phyloP scores from a whole-genome alignment of 768 basidiomycete species.

The Lactarius vividus region DNA sequence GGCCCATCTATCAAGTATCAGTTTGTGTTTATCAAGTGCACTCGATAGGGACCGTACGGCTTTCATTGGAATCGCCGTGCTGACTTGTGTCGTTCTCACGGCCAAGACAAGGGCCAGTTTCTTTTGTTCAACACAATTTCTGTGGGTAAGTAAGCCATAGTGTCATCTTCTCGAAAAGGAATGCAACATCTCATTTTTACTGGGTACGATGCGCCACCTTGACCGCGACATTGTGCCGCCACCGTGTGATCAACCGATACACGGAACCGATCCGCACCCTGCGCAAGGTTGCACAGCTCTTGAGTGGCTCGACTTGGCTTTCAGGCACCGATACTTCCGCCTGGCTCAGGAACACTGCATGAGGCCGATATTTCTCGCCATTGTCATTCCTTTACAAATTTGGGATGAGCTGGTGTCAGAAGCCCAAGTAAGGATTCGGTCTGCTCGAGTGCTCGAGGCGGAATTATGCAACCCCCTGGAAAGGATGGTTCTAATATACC shows the following conservation, averaged over 20 bases:
- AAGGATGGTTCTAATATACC: background rate
- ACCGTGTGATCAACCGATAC: background rate
- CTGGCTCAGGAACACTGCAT: background rate
- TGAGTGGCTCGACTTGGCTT: background rate
- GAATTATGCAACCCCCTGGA: background rate
- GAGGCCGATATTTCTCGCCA: background rate
- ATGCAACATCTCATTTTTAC: background rate
- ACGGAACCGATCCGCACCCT: background rate
- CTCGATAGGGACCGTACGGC: background rate
- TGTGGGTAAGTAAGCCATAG: background rate
- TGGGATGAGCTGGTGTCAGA: background rate
- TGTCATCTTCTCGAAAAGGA: background rate
- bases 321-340: conserved; percentile 10
- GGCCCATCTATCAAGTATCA: background rate
- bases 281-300: background rate
- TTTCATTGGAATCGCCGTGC: background rate
- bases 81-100: background rate
- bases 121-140: background rate
- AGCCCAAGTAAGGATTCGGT: background rate
- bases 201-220: background rate
- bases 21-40: background rate
- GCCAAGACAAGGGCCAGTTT: background rate
- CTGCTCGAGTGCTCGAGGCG: background rate
- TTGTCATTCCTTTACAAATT: background rate
- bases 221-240: background rate